Evolutionary conservation across 495 filamentous ascomycete species (phyloP), one percentile per base, ranked within the genome.

Genomic region (Penicillium goetzii): DNA sequence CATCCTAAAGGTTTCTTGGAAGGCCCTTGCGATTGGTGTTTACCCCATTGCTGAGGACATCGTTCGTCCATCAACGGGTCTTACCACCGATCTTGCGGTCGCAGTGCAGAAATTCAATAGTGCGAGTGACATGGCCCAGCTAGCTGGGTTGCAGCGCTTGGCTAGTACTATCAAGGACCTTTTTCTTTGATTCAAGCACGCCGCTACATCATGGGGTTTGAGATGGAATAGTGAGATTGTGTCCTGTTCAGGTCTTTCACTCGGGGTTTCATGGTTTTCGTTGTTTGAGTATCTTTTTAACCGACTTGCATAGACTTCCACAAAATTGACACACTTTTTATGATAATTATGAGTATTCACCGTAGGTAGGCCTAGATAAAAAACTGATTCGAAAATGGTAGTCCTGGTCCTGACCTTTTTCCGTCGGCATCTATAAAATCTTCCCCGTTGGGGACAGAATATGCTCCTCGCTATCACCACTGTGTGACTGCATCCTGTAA

Each of bases 401-500:
- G 21, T 21, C 43, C 40, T 23, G 21, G n/a, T 25, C 19, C 2
- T 19, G 41, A 21, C 1, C 7, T 7, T 15, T 9, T 43, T 47
- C 4, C 21, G 12, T 25, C 43, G 9, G 19, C 21, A 47, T 25
- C 19, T 12, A 4, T 10, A 12, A 47, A n/a, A 12, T 11, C 43
- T 47, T 47, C 43, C 43, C 43, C 2, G 1, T n/a, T 19, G 43
- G 43, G 21, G 10, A 23, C 21, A 47, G 43, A 47, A 47, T 47
- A 47, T 47, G 43, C 10, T 47, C 43, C 43, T 47, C 43, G 21
- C 43, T 47, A 47, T 47, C 43, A 47, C 43, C 43, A 4, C 19
- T 21, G 10, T 47, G 19, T 47, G 43, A 47, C 10, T 47, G 43
- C 10, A 2, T 47, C 43, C 21, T 25, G 43, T 25, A 47, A 47